Conservation (phyloP, 1,284 basidiomycete genomes). For the Marasmius sp. region DNA sequence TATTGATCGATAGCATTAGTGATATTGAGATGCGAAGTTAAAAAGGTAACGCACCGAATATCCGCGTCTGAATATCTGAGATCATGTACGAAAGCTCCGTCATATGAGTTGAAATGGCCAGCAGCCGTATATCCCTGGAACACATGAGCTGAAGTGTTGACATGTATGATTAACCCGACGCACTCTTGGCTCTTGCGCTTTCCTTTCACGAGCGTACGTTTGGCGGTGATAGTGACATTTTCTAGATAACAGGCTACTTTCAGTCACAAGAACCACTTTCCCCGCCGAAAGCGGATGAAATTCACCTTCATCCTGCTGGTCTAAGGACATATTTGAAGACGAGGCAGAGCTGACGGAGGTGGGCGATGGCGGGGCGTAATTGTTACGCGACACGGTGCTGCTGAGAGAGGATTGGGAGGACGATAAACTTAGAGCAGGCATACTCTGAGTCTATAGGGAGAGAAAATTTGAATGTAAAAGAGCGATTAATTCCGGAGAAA, state of each 20-base stretch:
- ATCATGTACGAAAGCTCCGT: conserved; percentile 81
- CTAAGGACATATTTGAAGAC: conserved; percentile 53
- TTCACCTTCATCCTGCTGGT: conserved; percentile 60
- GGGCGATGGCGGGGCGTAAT: conserved; percentile 40
- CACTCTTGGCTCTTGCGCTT: conserved; percentile 62
- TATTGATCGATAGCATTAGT: conserved; percentile 6
- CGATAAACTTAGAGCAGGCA: conserved; percentile 42
- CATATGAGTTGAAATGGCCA: conserved; percentile 80
- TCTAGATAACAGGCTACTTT: conserved; percentile 39
- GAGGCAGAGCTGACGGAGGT: conserved; percentile 43
- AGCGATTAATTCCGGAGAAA: conserved; percentile 22
- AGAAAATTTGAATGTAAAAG: conserved; percentile 23
- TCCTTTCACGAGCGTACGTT: conserved; percentile 42
- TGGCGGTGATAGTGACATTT: conserved; percentile 65
- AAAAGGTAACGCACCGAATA: conserved; percentile 62
- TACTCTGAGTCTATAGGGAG: conserved; percentile 28
- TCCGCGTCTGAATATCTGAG: conserved; percentile 83
- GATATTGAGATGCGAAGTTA: conserved; percentile 3
- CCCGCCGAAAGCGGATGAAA: conserved; percentile 13
- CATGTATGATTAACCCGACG: conserved; percentile 24
- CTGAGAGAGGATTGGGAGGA: conserved; percentile 38
- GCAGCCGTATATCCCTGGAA: conserved; percentile 64
- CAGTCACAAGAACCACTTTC: conserved; percentile 13
- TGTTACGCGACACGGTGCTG: conserved; percentile 14
- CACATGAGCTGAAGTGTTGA: conserved; percentile 14